These are phyloP conservation scores for Ogataea wickerhamii DNA, from an alignment of 805 yeast genomes.

Conservation along the genomic window DNA sequence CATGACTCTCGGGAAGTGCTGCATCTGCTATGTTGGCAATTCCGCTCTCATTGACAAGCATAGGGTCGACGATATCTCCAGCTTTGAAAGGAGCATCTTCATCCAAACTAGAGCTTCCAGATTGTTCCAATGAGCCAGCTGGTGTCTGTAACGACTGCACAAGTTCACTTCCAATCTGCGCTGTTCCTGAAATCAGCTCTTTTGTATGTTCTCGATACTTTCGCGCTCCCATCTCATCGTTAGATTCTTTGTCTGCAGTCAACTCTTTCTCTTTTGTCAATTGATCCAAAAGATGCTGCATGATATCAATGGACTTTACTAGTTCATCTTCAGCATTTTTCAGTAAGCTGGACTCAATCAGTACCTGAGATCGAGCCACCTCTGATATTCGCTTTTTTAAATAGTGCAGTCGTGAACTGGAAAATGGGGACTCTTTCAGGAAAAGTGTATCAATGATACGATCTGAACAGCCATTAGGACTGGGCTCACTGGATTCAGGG, in stretches of 20 bases:
- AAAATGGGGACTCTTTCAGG: not conserved
- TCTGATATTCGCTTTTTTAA: not conserved
- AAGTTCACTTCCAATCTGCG: not conserved
- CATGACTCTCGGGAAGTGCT: not conserved
- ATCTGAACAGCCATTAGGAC: not conserved
- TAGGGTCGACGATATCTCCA: slow-evolving; percentile 5
- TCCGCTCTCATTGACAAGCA: slow-evolving; percentile 3
- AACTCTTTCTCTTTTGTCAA: too few species aligned
- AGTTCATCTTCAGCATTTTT: not conserved
- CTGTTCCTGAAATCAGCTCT: not conserved
- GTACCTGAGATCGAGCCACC: not conserved
- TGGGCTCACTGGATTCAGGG: not conserved
- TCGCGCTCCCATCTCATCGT: too few species aligned
- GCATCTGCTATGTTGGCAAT: not conserved
- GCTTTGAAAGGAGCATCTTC: not conserved
- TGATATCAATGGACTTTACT: not conserved
- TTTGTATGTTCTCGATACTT: not conserved
- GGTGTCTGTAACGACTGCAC: not conserved
- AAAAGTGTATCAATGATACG: not conserved
- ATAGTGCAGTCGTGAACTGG: not conserved
- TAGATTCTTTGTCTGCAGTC: not conserved
- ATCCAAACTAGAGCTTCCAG: not conserved
- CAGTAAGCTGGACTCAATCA: not conserved
- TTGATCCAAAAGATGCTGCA: not conserved
- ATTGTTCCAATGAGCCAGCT: not conserved